Conservation (phyloP, 345 rosid genomes). For the Camelina laxa region DNA sequence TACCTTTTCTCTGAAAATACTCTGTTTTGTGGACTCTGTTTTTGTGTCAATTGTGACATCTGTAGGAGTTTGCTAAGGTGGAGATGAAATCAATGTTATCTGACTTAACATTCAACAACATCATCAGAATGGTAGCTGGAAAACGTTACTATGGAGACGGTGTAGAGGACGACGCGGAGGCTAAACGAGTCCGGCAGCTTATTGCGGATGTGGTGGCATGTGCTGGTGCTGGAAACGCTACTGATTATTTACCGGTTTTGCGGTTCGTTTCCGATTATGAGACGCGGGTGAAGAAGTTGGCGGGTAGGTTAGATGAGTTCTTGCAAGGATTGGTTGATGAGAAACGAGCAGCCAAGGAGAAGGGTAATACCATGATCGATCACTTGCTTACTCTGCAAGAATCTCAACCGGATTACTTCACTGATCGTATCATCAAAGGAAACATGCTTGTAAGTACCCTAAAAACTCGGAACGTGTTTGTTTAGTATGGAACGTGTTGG, state of each 20-base stretch:
- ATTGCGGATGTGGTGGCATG: slow-evolving; percentile 34
- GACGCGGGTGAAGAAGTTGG: slow-evolving; percentile 41
- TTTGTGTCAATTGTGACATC: neutral
- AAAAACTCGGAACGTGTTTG: too few relatives aligned
- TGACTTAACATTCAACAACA: slow-evolving; percentile 50
- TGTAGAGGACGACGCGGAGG: slow-evolving; percentile 41
- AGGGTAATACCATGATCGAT: slow-evolving; percentile 49
- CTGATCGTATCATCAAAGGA: slow-evolving; percentile 60
- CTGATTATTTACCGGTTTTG: slow-evolving; percentile 56
- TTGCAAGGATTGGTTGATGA: slow-evolving; percentile 60
- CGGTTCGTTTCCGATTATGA: slow-evolving; percentile 45
- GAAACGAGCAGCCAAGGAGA: slow-evolving; percentile 34
- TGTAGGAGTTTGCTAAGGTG: slow-evolving; percentile 44
- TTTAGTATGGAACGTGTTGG: neutral
- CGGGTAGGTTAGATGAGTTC: slow-evolving; percentile 47
- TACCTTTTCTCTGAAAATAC: neutral
- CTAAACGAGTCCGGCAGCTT: slow-evolving; percentile 47
- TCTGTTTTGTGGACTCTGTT: neutral
- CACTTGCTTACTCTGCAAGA: slow-evolving; percentile 64
- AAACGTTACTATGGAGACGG: slow-evolving; percentile 61
- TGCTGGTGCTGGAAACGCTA: slow-evolving; percentile 48
- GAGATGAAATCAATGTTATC: slow-evolving; percentile 49
- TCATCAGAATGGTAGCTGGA: slow-evolving; percentile 55
- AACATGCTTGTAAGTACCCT: slow-evolving; percentile 38
- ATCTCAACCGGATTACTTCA: slow-evolving; percentile 54